Conservation (phyloP, 2,329 filamentous ascomycete species). For the Pseudogymnoascus sp. region DNA sequence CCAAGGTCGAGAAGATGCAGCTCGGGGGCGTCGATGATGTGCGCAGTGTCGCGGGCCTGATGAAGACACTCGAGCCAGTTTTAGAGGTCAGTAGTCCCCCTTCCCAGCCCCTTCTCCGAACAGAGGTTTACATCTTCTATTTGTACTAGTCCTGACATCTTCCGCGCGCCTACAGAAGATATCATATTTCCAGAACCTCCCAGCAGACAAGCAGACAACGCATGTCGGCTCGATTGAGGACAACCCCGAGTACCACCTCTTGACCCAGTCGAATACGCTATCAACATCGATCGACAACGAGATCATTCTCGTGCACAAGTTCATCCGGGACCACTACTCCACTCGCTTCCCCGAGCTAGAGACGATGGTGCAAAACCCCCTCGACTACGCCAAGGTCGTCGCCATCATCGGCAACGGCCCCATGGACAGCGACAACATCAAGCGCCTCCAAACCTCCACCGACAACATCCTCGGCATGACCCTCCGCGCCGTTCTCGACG, state of each 20-base stretch:
- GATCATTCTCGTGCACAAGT: slow-evolving; percentile 90
- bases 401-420: slow-evolving; percentile 89
- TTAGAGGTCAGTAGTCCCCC: slow-evolving; percentile 61
- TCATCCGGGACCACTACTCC: slow-evolving; percentile 92
- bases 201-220: slow-evolving; percentile 55
- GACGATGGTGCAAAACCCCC: slow-evolving; percentile 76
- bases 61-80: slow-evolving; percentile 73
- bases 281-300: slow-evolving; percentile 92
- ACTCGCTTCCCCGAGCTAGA: slow-evolving; percentile 90
- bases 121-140: slow-evolving; percentile 56
- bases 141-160: slow-evolving; percentile 61
- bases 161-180: slow-evolving; percentile 64
- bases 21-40: slow-evolving; percentile 68
- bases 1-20: slow-evolving; percentile 77
- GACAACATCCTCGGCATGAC: slow-evolving; percentile 72
- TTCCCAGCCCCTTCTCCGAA: slow-evolving; percentile 21
- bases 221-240: slow-evolving; percentile 81
- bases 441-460: slow-evolving; percentile 64
- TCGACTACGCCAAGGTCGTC: slow-evolving; percentile 94
- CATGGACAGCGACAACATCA: slow-evolving; percentile 73
- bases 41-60: slow-evolving; percentile 68
- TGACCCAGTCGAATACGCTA: slow-evolving; percentile 81
- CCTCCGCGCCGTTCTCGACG: slow-evolving; percentile 75
- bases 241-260: slow-evolving; percentile 81
- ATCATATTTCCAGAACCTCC: slow-evolving; percentile 63